Percentiles rank a stretch among this genome's conserved stretches.
phyloP scores from a whole-genome alignment of 768 basidiomycete genomes.

The Nevesoporus exiguus region DNA sequence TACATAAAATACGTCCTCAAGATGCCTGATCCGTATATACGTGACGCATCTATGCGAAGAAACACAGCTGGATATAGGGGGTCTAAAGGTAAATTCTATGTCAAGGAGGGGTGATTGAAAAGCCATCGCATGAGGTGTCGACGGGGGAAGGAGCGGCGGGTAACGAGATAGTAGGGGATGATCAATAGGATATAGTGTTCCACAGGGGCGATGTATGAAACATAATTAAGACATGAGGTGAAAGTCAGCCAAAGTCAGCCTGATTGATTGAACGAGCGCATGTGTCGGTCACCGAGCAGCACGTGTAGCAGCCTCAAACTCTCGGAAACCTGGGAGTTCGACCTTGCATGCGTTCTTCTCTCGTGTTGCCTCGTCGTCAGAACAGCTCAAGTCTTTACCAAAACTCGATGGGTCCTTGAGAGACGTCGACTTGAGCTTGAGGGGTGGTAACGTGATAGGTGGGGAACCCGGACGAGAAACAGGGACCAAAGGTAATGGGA shows the following conservation, averaged over 20 bases:
- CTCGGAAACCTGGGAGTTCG: slow-evolving; percentile 60
- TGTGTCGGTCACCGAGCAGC: slow-evolving; percentile 15
- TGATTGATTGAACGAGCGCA: not conserved
- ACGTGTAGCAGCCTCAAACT: slow-evolving; percentile 54
- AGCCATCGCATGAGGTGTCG: slow-evolving; percentile 9
- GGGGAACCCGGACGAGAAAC: slow-evolving; percentile 63
- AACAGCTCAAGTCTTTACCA: slow-evolving; percentile 19
- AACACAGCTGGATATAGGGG: slow-evolving; percentile 11
- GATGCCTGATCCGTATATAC: slow-evolving; percentile 33
- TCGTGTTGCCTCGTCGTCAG: slow-evolving; percentile 22
- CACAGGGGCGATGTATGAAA: slow-evolving; percentile 2
- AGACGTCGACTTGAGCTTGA: slow-evolving; percentile 43
- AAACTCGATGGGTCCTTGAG: slow-evolving; percentile 9
- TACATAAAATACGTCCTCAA: slow-evolving; percentile 36
- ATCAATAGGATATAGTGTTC: slow-evolving; percentile 22
- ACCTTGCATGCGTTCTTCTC: slow-evolving; percentile 32
- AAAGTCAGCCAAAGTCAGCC: not conserved
- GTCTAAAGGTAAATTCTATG: slow-evolving; percentile 26
- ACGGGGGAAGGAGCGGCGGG: slow-evolving; percentile 4
- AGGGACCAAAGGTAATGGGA: slow-evolving; percentile 38
- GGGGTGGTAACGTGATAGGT: slow-evolving; percentile 68
- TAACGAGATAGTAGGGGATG: not conserved
- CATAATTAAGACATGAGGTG: slow-evolving; percentile 5
- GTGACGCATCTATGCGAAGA: slow-evolving; percentile 29
- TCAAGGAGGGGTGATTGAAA: slow-evolving; percentile 4